Evolutionary conservation across 352 stramenopile genomes (phyloP).

Genomic region (Chrysophaeum taylorii): DNA sequence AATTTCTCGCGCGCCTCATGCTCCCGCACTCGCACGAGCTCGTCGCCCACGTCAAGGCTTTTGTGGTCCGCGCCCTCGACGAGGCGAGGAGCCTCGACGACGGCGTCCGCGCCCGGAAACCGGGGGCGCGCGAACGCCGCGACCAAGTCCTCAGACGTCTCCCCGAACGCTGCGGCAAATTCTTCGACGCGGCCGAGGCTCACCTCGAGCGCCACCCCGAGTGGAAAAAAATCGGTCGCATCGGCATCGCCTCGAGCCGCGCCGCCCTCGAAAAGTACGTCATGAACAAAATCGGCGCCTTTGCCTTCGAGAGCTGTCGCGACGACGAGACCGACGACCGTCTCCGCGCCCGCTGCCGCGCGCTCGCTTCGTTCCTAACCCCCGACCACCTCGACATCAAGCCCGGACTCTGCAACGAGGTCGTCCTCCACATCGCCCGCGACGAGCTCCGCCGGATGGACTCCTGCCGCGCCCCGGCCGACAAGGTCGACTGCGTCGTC

Average conservation of each 20-base stretch:
- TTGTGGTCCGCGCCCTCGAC: slow-evolving; percentile 10
- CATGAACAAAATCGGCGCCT: slow-evolving; percentile 68
- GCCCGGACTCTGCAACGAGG: slow-evolving; percentile 69
- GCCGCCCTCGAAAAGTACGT: slow-evolving; percentile 78
- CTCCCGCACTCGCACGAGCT: slow-evolving; percentile 15
- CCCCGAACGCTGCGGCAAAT: neutral
- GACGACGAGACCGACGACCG: slow-evolving; percentile 51
- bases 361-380: slow-evolving; percentile 49
- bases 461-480: slow-evolving; percentile 57
- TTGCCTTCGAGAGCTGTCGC: slow-evolving; percentile 60
- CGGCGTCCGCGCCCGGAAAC: neutral
- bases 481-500: slow-evolving; percentile 74
- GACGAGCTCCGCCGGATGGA: slow-evolving; percentile 77
- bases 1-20: slow-evolving; percentile 17
- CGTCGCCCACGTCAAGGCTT: slow-evolving; percentile 12
- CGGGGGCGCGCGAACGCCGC: neutral
- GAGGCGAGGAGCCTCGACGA: neutral
- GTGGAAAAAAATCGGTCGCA: slow-evolving; percentile 15
- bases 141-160: slow-evolving; percentile 12
- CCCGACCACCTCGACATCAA: slow-evolving; percentile 77
- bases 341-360: slow-evolving; percentile 13
- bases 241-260: slow-evolving; percentile 45
- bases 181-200: slow-evolving; percentile 15
- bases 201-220: slow-evolving; percentile 14
- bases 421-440: slow-evolving; percentile 69